A percentile compares a stretch with the other conserved stretches of the same genome.
Evolutionary conservation across 2,329 filamentous ascomycete genomes (phyloP).

Genomic region (Neonectria sp.): DNA sequence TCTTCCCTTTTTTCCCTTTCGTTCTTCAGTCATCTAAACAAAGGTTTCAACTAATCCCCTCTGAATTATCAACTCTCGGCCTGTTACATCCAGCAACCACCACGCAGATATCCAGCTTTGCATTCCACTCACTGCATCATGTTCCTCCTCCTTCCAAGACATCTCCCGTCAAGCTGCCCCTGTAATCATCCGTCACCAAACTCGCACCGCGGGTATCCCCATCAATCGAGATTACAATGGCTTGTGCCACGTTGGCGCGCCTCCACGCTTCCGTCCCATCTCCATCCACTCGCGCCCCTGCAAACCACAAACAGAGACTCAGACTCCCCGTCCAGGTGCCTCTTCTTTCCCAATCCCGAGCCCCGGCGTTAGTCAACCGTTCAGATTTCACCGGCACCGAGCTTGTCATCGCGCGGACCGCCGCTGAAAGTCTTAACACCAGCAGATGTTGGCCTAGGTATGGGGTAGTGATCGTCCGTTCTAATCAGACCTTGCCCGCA

Average conservation of each 20-base stretch:
- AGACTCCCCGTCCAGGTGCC: neutral
- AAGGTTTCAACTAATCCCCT: slow-evolving; percentile 19
- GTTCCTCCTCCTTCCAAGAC: neutral
- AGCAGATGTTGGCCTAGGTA: slow-evolving; percentile 5
- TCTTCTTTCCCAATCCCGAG: slow-evolving; percentile 4
- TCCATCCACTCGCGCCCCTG: slow-evolving; percentile 16
- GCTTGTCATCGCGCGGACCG: slow-evolving; percentile 14
- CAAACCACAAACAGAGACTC: slow-evolving; percentile 1
- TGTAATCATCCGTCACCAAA: slow-evolving; percentile 2
- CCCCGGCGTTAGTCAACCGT: slow-evolving; percentile 20
- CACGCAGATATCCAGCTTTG: neutral
- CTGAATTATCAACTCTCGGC: slow-evolving; percentile 10
- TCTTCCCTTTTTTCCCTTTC: neutral
- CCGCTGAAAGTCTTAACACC: slow-evolving; percentile 1
- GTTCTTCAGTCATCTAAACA: slow-evolving; percentile 11
- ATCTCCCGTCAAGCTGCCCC: neutral
- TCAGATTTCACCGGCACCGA: slow-evolving; percentile 24
- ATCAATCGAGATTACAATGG: slow-evolving; percentile 40
- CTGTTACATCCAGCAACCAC: slow-evolving; percentile 3
- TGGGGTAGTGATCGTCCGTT: slow-evolving; percentile 15
- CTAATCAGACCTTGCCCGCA: neutral
- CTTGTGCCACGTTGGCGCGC: slow-evolving; percentile 37
- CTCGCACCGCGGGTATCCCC: slow-evolving; percentile 12
- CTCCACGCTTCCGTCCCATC: slow-evolving; percentile 24
- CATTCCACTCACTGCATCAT: slow-evolving; percentile 3